phyloP scores from a whole-genome alignment of 2,329 filamentous ascomycete species.

The Pseudophaeomoniella oleicola region DNA sequence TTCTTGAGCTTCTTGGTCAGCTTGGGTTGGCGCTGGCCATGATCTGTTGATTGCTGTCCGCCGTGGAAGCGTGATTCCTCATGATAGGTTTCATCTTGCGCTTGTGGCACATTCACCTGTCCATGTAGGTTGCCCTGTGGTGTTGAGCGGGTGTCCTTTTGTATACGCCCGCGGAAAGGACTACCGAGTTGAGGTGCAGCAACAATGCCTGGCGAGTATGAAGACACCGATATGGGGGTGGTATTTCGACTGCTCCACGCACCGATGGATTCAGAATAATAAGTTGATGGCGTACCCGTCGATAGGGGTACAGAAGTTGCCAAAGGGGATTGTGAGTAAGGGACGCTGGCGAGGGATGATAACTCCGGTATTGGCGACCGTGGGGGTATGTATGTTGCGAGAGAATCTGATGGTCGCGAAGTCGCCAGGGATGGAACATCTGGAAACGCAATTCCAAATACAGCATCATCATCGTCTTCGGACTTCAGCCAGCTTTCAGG shows the following conservation, averaged over 20 bases:
- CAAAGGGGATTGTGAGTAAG: constrained; percentile 3
- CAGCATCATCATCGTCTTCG: neutral
- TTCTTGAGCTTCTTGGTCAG: constrained; percentile 2
- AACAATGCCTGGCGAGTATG: constrained; percentile 31
- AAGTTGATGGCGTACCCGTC: constrained; percentile 28
- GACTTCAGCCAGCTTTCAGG: neutral
- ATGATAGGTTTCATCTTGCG: constrained; percentile 15
- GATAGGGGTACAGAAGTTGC: constrained; percentile 22
- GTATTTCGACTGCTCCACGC: constrained; percentile 30
- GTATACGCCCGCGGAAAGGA: constrained; percentile 8
- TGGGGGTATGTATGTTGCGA: neutral
- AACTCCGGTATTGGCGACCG: neutral
- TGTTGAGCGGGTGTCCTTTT: constrained; percentile 6
- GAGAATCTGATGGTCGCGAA: neutral
- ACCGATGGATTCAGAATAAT: constrained; percentile 30
- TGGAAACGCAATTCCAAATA: neutral
- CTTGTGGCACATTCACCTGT: neutral
- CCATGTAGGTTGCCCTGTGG: constrained; percentile 6
- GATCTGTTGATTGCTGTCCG: constrained; percentile 15
- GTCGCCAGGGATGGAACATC: neutral
- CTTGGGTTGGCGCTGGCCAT: constrained; percentile 6
- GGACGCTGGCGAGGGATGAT: neutral
- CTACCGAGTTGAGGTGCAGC: constrained; percentile 11
- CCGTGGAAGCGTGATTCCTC: constrained; percentile 21
- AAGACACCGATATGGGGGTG: constrained; percentile 34